Base-by-base conservation (phyloP, 371 early-diverging fungal species). In the Lichtheimia corymbifera region DNA sequence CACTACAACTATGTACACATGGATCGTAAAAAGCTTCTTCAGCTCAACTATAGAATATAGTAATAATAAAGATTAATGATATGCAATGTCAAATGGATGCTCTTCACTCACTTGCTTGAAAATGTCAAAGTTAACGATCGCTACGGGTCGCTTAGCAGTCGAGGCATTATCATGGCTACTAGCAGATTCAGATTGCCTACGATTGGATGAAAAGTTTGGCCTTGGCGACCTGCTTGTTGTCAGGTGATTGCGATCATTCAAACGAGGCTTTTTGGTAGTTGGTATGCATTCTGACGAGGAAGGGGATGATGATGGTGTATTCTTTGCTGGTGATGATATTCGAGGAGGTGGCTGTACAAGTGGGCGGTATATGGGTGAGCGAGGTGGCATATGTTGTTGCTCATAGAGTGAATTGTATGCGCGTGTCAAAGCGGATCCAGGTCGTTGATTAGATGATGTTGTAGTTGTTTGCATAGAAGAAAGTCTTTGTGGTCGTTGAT, bases 111-210 rank as follows among this genome's bases (percentile, higher is more conserved):
- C 62, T 58, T 73, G 66, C 49, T 68, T 67, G 47, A 73, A 73
- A 24, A 73, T 62, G 40, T 64, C 61, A 28, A 61, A 73, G 50
- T 73, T 73, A 3, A 73, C 73, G 45, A 68, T 56, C 15, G 73
- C 73, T n/a, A 50, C 64, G 12, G 67, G 71, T 35, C 58, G 65
- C 40, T 59, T 71, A 17, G 41, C 13, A 25, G n/a, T 15, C 20
- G 44, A 24, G 12, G 52, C 22, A 30, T 15, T 35, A 11, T 15
- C 9, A 11, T 35, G 6, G 35, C 35, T 35, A 35, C 11, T 35
- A 35, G 35, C 35, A 35, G 35, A 9, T 35, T 35, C 11, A 2
- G 52, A 15, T 15, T 18, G 52, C 6, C 43, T 17, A 42, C 18
- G 22, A 7, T 9, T 55, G 40, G 55, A 42, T 41, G 54, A 27